Base-by-base conservation (phyloP, 2,329 filamentous ascomycete genomes). In the Ceratocystiopsis brevicomis region DNA sequence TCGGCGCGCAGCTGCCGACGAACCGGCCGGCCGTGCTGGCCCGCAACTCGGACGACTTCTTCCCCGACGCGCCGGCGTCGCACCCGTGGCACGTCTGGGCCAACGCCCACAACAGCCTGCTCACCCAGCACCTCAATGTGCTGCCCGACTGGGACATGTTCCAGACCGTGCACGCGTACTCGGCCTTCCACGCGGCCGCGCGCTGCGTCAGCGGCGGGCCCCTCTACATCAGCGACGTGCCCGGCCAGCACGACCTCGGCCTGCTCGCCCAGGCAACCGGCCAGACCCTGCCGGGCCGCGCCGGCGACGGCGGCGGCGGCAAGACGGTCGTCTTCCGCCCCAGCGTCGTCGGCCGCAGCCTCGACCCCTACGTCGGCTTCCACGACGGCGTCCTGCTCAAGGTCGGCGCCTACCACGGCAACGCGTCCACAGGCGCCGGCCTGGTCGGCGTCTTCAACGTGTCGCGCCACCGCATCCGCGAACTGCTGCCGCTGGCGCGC, bases 61-160 rank as follows among this genome's bases (percentile, higher is more conserved):
- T 92, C 58, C 90, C 90, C 0, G 74, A 86, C 38, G 71, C 86
- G 4, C 73, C 78, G 0, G 71, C 75, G 0, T 85, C 81, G 8
- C 90, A 98, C 48, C 74, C 87, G 0, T 98, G 90, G 88, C 90
- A 98, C 58, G 71, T 96, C 34, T 98, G 92, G 67, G 76, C 80
- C 49, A 98, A 96, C 55, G 88, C 88, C 0, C 82, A 95, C 59
- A 95, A 93, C 56, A 69, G 75, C 32, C 66, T 96, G 1, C 65
- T 96, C 14, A 87, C 81, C 2, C 77, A 84, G 49, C 79, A 90
- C 54, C 66, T 96, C 32, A 94, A 95, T 51, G 73, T 85, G 1
- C 61, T 96, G 1, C 88, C 90, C 0, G 87, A 95, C 58, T 79
- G 74, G 72, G 75, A 79, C 50, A 78, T 79, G 75, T 79, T 79